Conservation (phyloP, 805 yeast species). For the Barnettozyma californica region DNA sequence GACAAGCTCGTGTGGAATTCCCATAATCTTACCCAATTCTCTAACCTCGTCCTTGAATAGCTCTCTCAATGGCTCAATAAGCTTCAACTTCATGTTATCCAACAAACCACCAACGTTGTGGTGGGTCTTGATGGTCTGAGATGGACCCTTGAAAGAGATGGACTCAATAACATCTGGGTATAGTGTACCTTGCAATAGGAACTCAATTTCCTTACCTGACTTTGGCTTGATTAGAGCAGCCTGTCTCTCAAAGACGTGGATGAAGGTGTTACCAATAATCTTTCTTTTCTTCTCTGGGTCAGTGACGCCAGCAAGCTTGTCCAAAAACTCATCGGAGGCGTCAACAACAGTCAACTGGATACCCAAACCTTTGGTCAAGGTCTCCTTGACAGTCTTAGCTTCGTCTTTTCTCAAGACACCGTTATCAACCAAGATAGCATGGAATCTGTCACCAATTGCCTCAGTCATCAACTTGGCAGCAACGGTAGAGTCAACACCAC, state of each 20-base stretch:
- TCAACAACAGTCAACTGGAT: constrained; percentile 92
- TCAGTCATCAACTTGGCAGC: constrained; percentile 97
- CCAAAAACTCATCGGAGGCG: constrained; percentile 85
- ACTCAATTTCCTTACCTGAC: constrained; percentile 87
- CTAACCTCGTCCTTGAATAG: constrained; percentile 98
- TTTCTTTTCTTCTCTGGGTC: constrained; percentile 99
- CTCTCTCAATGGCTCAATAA: constrained; percentile 98
- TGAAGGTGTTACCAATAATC: constrained; percentile 96
- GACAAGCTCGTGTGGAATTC: constrained; percentile 93
- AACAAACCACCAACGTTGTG: constrained; percentile 98
- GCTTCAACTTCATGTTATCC: constrained; percentile 96
- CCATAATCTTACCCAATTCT: constrained; percentile 88
- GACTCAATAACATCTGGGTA: constrained; percentile 99
- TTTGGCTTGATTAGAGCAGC: constrained; percentile 88
- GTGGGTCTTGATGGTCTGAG: constrained; percentile 98
- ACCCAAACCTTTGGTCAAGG: constrained; percentile 88
- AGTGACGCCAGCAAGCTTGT: constrained; percentile 84
- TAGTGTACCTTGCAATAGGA: constrained; percentile 90
- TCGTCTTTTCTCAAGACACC: constrained; percentile 97
- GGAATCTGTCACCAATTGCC: constrained; percentile 98
- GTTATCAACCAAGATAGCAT: constrained; percentile 95
- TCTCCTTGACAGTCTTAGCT: constrained; percentile 81
- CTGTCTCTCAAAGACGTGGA: constrained; percentile 94
- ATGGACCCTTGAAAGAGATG: constrained; percentile 98
- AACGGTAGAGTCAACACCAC: constrained; percentile 99